Base-by-base conservation (phyloP, 495 filamentous ascomycete genomes). In the Halenospora varia region DNA sequence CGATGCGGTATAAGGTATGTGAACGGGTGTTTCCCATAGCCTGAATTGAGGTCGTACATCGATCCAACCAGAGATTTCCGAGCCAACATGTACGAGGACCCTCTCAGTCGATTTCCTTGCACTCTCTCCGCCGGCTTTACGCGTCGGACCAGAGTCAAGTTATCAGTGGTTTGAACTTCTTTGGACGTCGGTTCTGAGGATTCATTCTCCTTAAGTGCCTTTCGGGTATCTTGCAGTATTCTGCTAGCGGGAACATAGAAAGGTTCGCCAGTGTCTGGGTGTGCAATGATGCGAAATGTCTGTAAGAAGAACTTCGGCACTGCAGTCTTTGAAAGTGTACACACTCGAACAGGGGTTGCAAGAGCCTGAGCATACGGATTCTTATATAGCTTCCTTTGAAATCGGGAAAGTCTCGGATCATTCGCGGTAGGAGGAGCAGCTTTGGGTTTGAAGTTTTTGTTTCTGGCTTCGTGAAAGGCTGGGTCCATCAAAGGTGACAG, bases 321-420 rank as follows among this genome's bases (percentile, higher is more conserved):
- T 2, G 77, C 63, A 1, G 66, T 62, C 0, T 64, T 66, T 8
- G 88, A 87, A n/a, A 82, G 40, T 2, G 69, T 29, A 67, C 89
- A 95, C 59, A 68, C 65, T 25, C 92, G 83, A 15, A 82, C 40
- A 0, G 85, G 83, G 0, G 81, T 83, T 15, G 86, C 88, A 6
- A 96, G 79, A 10, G 86, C 84, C 18, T 75, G 73, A 17, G 82
- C 86, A 60, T 80, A 88, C 6, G 82, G 76, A 58, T 87, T 88
- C 42, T 77, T 73, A 3, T 63, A 67, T 0, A 88, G 70, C 56
- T 78, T 57, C 71, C 63, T 63, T 81, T 79, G 61, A 83, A 79
- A 1, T 57, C 40, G 10, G 73, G 77, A 50, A 65, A 39, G 10
- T 24, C 10, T 46, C 40, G 29, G 35, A 10, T 15, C 46, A n/a